Evolutionary conservation across 345 rosid species (phyloP).

Genomic region (Citrus reticulata): DNA sequence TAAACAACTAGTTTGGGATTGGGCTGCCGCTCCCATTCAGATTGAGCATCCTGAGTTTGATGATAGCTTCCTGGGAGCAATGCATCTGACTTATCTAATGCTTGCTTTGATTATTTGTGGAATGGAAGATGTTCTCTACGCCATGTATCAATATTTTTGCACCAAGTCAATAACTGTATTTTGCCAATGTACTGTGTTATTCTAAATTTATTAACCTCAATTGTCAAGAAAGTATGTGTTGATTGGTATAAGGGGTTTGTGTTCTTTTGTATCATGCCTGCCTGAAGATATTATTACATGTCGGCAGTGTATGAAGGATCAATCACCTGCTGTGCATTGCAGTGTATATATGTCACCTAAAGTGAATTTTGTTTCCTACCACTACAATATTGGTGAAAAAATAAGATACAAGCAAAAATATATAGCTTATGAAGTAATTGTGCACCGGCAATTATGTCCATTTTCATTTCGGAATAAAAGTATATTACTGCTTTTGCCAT

Average conservation of each 20-base stretch:
- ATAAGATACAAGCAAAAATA: not conserved
- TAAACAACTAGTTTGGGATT: not conserved
- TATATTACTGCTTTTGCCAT: not conserved
- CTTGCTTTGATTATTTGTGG: not conserved
- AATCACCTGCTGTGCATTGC: not conserved
- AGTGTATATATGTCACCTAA: not conserved
- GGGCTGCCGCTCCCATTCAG: not conserved
- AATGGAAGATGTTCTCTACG: not conserved
- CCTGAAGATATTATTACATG: no score
- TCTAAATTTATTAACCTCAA: not conserved
- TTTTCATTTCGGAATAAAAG: not conserved
- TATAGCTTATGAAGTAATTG: not conserved
- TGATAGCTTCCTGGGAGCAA: not conserved
- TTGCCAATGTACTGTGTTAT: slow-evolving; percentile 15
- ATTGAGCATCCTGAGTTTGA: slow-evolving; percentile 3
- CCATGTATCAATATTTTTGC: slow-evolving; percentile 8
- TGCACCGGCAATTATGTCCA: not conserved
- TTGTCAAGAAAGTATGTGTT: not conserved
- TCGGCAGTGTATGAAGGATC: no score
- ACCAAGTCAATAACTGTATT: slow-evolving; percentile 4
- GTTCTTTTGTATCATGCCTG: not conserved
- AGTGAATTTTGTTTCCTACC: not conserved
- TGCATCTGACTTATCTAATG: not conserved
- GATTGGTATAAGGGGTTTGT: not conserved
- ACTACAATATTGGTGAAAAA: not conserved